Evolutionary conservation across 2,329 filamentous ascomycete species (phyloP).

Genomic region (Albophoma yamanashiensis): DNA sequence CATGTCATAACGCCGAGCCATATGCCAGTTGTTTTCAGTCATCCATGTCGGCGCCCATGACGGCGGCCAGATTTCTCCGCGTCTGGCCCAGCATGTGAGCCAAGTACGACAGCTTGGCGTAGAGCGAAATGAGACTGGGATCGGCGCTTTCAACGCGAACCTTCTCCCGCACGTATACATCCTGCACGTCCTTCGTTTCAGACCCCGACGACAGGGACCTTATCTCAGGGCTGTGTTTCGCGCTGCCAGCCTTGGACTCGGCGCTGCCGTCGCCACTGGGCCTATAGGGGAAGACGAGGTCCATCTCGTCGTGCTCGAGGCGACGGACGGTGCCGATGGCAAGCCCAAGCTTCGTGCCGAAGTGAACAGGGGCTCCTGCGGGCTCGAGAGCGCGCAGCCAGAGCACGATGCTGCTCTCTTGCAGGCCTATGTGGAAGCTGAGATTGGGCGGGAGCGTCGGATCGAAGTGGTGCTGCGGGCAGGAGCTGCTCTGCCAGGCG

Average conservation of each 20-base stretch:
- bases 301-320: conserved; percentile 69
- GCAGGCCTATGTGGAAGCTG: conserved; percentile 63
- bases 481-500: conserved; percentile 33
- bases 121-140: conserved; percentile 71
- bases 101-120: conserved; percentile 72
- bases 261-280: conserved; percentile 18
- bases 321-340: conserved; percentile 56
- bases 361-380: conserved; percentile 47
- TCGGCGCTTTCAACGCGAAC: conserved; percentile 82
- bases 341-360: conserved; percentile 57
- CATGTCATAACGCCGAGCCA: conserved; percentile 1
- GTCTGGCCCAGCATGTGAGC: conserved; percentile 62
- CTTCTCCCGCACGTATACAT: conserved; percentile 84
- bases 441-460: conserved; percentile 45
- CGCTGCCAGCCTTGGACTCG: conserved; percentile 13
- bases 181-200: conserved; percentile 21
- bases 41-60: conserved; percentile 53
- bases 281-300: conserved; percentile 59
- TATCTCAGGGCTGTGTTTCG: conserved; percentile 13
- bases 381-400: conserved; percentile 61
- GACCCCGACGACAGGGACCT: conserved; percentile 8
- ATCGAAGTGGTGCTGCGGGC: conserved; percentile 30
- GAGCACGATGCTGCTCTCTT: conserved; percentile 60
- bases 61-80: conserved; percentile 60
- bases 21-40: conserved; percentile 4